phyloP scores from a whole-genome alignment of 441 rosid species.

The Mallotus japonicus region DNA sequence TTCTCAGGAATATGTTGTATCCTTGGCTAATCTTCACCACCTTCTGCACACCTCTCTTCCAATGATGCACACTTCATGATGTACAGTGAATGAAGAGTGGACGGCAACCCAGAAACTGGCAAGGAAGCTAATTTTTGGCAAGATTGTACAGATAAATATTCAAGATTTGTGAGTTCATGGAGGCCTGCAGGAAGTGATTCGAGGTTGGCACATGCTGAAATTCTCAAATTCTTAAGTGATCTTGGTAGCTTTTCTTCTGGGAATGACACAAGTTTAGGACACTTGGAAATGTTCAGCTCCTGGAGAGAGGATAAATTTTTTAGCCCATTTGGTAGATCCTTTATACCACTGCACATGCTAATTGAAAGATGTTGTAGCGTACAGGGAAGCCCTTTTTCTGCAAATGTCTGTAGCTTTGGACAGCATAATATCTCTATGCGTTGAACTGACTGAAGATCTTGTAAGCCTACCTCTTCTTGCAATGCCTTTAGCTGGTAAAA shows the following conservation, averaged over 20 bases:
- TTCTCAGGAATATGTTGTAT: slow-evolving; percentile 26
- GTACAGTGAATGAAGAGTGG: slow-evolving; percentile 22
- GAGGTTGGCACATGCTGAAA: slow-evolving; percentile 38
- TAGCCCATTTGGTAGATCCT: slow-evolving; percentile 20
- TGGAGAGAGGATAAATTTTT: slow-evolving; percentile 16
- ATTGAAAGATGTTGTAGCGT: slow-evolving; percentile 22
- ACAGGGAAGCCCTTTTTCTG: slow-evolving; percentile 17
- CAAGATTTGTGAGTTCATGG: slow-evolving; percentile 32
- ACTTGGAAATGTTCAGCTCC: slow-evolving; percentile 16
- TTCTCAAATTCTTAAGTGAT: slow-evolving; percentile 34
- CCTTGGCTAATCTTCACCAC: slow-evolving; percentile 32
- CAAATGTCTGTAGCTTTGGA: slow-evolving; percentile 22
- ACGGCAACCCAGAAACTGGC: slow-evolving; percentile 24
- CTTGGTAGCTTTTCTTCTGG: slow-evolving; percentile 24
- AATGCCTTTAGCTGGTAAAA: slow-evolving; percentile 18
- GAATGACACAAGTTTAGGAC: slow-evolving; percentile 27
- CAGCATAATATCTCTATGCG: slow-evolving; percentile 21
- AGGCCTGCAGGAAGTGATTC: slow-evolving; percentile 27
- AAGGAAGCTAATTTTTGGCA: slow-evolving; percentile 28
- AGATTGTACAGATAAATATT: slow-evolving; percentile 5
- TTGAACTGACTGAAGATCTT: slow-evolving; percentile 18
- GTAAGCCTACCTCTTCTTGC: slow-evolving; percentile 20
- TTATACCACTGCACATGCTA: slow-evolving; percentile 19
- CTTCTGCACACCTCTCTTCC: slow-evolving; percentile 26
- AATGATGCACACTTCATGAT: slow-evolving; percentile 17